These are phyloP conservation scores for Lactifluus volemus DNA, from an alignment of 768 basidiomycete species.

Conservation along the genomic window DNA sequence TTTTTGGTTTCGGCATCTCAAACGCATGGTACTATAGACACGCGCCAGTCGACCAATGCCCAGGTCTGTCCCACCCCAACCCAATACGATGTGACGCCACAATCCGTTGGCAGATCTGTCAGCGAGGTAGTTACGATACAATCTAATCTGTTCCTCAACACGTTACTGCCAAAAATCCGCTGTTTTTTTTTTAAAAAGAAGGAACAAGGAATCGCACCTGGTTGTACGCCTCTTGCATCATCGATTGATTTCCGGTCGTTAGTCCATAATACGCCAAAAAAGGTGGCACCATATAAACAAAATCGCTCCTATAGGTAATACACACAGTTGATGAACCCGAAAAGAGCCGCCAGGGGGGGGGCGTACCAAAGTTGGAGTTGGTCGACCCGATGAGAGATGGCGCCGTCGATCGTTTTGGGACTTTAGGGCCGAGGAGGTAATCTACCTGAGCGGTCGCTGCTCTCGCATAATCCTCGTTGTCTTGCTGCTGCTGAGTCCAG, in stretches of 20 bases:
- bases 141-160: slow-evolving; percentile 31
- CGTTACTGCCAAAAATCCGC: background rate
- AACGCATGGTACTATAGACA: background rate
- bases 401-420: slow-evolving; percentile 65
- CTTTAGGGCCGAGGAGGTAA: slow-evolving; percentile 42
- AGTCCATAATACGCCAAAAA: slow-evolving; percentile 83
- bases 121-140: slow-evolving; percentile 61
- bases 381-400: slow-evolving; percentile 66
- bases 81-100: slow-evolving; percentile 72
- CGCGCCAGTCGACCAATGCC: slow-evolving; percentile 76
- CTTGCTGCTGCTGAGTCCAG: slow-evolving; percentile 34
- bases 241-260: slow-evolving; percentile 43
- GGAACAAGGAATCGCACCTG: slow-evolving; percentile 30
- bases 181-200: too few relatives aligned
- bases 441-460: slow-evolving; percentile 61
- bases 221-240: slow-evolving; percentile 56
- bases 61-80: slow-evolving; percentile 44
- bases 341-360: too few relatives aligned
- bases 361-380: slow-evolving; percentile 64
- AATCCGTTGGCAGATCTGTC: slow-evolving; percentile 56
- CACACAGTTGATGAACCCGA: too few relatives aligned
- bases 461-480: slow-evolving; percentile 45
- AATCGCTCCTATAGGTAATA: slow-evolving; percentile 52
- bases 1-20: too few relatives aligned
- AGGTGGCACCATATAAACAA: slow-evolving; percentile 78